These are phyloP conservation scores for Eimeria maxima DNA, from an alignment of 169 alveolate species.

Conservation along the genomic window DNA sequence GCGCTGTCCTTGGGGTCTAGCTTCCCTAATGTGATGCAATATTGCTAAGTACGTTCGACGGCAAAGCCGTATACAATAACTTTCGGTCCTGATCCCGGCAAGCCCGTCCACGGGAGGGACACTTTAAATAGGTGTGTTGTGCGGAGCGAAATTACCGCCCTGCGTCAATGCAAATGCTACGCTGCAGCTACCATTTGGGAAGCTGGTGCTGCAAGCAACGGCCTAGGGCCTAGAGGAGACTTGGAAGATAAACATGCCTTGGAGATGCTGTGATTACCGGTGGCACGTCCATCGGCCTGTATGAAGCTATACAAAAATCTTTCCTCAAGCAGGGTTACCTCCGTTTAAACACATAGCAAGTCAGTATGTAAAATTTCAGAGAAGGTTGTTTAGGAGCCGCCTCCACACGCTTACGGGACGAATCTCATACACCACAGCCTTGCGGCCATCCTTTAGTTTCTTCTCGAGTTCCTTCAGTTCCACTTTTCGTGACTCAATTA, in stretches of 20 bases:
- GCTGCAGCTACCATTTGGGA: background rate
- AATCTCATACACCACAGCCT: conserved; percentile 48
- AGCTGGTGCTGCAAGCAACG: background rate
- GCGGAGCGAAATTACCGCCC: background rate
- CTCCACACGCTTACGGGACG: conserved; percentile 70
- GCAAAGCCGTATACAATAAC: background rate
- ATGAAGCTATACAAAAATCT: background rate
- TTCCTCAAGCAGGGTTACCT: background rate
- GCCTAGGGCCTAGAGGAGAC: background rate
- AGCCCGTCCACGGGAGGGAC: background rate
- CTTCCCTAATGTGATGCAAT: background rate
- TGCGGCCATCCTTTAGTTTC: conserved; percentile 57
- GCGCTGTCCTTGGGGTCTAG: background rate
- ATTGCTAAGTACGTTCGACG: background rate
- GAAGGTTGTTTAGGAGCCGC: conserved; percentile 45
- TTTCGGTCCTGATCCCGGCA: background rate
- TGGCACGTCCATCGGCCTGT: background rate
- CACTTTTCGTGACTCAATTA: conserved; percentile 52
- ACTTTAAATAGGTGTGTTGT: background rate
- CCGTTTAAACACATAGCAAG: background rate
- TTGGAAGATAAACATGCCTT: background rate
- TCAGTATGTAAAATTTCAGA: background rate
- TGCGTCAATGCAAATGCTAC: background rate
- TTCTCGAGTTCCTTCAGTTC: conserved; percentile 36
- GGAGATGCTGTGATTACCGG: background rate